Base-by-base conservation (phyloP, 805 yeast species). In the Pichia manshurica region DNA sequence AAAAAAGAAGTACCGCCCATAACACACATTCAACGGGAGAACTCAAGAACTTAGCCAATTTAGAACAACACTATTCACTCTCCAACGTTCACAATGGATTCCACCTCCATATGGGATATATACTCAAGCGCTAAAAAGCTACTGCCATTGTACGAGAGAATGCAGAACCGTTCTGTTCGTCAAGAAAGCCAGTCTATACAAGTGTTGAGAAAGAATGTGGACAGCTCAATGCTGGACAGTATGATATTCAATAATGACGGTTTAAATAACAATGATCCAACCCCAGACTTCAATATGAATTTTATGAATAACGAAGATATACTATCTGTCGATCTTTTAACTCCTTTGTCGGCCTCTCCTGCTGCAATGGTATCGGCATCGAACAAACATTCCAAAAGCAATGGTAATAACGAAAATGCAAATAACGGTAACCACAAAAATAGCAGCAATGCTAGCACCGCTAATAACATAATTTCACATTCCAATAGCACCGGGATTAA, bases 61-160 rank as follows among this genome's bases (percentile, higher is more conserved):
- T n/a, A n/a, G n/a, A n/a, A n/a, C n/a, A n/a, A n/a, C n/a, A n/a
- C n/a, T n/a, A n/a, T n/a, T n/a, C n/a, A n/a, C n/a, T n/a, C n/a
- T n/a, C n/a, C n/a, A n/a, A 25, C 29, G 10, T 10, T 10, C 7
- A 31, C n/a, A 17, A 42, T 42, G 39, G 43, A 42, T 3, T 31
- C 49, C 5, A 25, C 59, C 25, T 63, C 69, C 13, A 65, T 66
- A 32, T 66, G 70, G 70, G 68, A 63, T 42, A 62, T 66, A 1
- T 66, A 66, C 44, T 48, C 62, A 19, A 56, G 62, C 20, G 68
- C 69, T 2, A 64, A 55, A 40, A 62, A 59, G 35, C 40, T 66
- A 9, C 47, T 66, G 15, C 66, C 65, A 4, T 52, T 66, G 8
- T 65, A 62, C 44, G 67, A 68, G 9, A 51, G 70, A 45, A 62